These are phyloP conservation scores for Bryoglossum gracile DNA, from an alignment of 495 filamentous ascomycete genomes.

Conservation along the genomic window DNA sequence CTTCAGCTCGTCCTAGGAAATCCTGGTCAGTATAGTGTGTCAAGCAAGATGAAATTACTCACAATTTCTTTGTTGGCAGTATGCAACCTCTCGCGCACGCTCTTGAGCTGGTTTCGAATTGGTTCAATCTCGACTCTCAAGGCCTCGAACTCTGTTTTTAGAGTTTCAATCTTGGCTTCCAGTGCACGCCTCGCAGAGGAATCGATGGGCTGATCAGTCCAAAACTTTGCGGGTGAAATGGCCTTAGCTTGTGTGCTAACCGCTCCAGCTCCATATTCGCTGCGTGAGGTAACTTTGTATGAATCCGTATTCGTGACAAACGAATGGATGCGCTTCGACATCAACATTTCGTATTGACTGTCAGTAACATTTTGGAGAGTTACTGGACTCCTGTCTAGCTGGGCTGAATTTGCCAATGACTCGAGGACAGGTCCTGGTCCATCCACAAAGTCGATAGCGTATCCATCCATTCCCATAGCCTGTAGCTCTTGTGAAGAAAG, in stretches of 20 bases:
- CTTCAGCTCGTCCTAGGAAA: slow-evolving; percentile 28
- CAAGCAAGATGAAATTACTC: neutral
- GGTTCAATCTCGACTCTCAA: slow-evolving; percentile 32
- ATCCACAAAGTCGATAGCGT: slow-evolving; percentile 65
- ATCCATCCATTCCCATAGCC: slow-evolving; percentile 66
- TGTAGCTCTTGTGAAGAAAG: slow-evolving; percentile 47
- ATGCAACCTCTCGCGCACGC: neutral
- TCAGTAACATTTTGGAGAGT: slow-evolving; percentile 53
- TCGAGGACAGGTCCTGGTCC: slow-evolving; percentile 81
- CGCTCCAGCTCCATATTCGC: slow-evolving; percentile 67
- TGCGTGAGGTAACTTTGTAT: slow-evolving; percentile 55
- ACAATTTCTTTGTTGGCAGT: slow-evolving; percentile 10
- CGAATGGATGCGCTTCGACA: slow-evolving; percentile 42
- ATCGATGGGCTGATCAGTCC: slow-evolving; percentile 75
- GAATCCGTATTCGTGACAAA: slow-evolving; percentile 57
- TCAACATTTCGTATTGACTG: slow-evolving; percentile 46
- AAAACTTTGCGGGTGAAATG: slow-evolving; percentile 51
- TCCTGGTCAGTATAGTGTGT: neutral
- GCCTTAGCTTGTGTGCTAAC: slow-evolving; percentile 53
- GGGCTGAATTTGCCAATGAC: slow-evolving; percentile 68
- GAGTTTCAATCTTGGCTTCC: slow-evolving; percentile 34
- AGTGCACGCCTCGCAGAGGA: slow-evolving; percentile 46
- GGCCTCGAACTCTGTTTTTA: slow-evolving; percentile 31
- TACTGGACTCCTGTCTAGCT: slow-evolving; percentile 60
- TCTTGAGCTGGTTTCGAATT: slow-evolving; percentile 3